phyloP scores from a whole-genome alignment of 768 basidiomycete genomes.

The Pulveroboletus sp. region DNA sequence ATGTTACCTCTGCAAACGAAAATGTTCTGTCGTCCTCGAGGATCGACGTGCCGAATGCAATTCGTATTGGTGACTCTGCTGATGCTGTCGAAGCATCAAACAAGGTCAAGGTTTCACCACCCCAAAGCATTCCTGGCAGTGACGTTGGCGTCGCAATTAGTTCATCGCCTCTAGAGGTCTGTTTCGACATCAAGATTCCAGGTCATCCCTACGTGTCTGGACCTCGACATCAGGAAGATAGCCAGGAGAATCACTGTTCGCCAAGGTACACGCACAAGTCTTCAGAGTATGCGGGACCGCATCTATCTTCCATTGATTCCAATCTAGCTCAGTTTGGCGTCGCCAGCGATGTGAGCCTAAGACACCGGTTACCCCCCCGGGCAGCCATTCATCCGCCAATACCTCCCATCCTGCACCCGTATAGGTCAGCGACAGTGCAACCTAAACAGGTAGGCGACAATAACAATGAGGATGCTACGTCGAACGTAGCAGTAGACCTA shows the following conservation, averaged over 20 bases:
- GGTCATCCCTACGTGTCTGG: conserved; percentile 3
- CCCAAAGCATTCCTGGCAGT: conserved; percentile 24
- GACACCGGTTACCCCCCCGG: conserved; percentile 36
- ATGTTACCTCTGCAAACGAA: conserved; percentile 21
- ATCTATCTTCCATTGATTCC: conserved; percentile 32
- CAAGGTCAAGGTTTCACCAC: conserved; percentile 24
- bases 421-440: conserved; percentile 6
- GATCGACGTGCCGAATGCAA: conserved; percentile 22
- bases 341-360: conserved; percentile 29
- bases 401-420: conserved; percentile 29
- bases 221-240: not conserved
- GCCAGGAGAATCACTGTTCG: conserved; percentile 2
- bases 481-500: not conserved
- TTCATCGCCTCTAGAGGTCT: conserved; percentile 30
- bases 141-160: conserved; percentile 42
- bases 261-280: conserved; percentile 19
- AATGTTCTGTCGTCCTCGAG: conserved; percentile 20
- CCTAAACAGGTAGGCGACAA: not conserved
- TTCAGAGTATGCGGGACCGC: conserved; percentile 39
- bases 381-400: conserved; percentile 19
- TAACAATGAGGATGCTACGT: not conserved
- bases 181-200: conserved; percentile 9
- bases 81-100: not conserved
- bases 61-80: conserved; percentile 2
- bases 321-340: conserved; percentile 10